phyloP scores from a whole-genome alignment of 163 green algal species.

The Prototheca wickerhamii region DNA sequence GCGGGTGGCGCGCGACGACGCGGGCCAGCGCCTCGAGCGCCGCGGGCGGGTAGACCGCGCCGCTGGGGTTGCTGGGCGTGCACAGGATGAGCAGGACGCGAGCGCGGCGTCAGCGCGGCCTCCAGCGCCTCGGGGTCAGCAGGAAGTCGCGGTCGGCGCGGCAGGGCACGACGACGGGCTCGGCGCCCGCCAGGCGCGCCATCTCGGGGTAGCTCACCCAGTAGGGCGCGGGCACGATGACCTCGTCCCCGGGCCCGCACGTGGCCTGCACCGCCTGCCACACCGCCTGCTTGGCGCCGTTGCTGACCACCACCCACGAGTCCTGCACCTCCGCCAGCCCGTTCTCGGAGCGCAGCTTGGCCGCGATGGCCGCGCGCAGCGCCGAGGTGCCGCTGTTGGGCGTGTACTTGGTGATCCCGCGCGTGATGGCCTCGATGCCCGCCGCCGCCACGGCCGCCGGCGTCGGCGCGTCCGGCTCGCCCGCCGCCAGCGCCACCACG shows the following conservation, averaged over 20 bases:
- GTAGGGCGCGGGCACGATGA: conserved; percentile 92
- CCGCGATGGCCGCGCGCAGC: conserved; percentile 68
- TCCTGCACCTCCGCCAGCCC: conserved; percentile 56
- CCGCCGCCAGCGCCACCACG: conserved; percentile 87
- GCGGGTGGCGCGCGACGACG: conserved; percentile 75
- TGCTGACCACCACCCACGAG: conserved; percentile 83
- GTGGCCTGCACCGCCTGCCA: conserved; percentile 83
- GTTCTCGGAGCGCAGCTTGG: conserved; percentile 77
- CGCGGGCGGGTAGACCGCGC: conserved; percentile 71
- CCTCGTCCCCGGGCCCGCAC: conserved; percentile 73
- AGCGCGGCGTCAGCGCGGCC: conserved; percentile 60
- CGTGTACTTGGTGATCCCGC: conserved; percentile 87
- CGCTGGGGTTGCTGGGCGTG: conserved; percentile 91
- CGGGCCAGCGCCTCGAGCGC: conserved; percentile 70
- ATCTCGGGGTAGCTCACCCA: conserved; percentile 98
- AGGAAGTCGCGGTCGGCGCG: conserved; percentile 60
- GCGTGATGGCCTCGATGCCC: conserved; percentile 51
- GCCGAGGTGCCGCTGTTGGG: conserved; percentile 79
- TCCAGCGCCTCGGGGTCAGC: conserved; percentile 65
- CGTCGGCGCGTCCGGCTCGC: conserved; percentile 96
- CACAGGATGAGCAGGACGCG: conserved; percentile 93
- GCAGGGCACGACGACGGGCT: conserved; percentile 69
- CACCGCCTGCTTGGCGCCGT: conserved; percentile 95
- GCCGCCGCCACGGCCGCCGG: conserved; percentile 66
- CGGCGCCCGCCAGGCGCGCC: conserved; percentile 70